Conservation (phyloP, 768 basidiomycete genomes). For the Pisolithus microcarpus region DNA sequence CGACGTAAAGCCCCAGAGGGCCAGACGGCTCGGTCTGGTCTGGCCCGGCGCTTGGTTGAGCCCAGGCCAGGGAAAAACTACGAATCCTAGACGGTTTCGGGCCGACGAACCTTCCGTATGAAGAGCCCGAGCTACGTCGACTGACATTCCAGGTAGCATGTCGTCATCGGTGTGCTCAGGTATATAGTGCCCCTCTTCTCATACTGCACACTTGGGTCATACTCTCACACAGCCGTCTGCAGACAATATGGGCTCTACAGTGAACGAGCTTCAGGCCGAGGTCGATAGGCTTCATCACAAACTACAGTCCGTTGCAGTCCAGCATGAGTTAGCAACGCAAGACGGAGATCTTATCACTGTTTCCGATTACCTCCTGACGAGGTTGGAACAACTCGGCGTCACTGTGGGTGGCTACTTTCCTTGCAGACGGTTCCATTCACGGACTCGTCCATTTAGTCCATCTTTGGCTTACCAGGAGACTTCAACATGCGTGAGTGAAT, state of each 20-base stretch:
- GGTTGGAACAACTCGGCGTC: constrained; percentile 59
- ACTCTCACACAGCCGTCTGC: background rate
- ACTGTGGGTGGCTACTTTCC: constrained; percentile 32
- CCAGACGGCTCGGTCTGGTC: too few species aligned
- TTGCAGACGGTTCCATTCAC: background rate
- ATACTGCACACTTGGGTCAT: too few species aligned
- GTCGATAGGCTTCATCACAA: constrained; percentile 41
- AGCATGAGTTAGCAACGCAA: constrained; percentile 15
- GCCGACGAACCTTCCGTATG: too few species aligned
- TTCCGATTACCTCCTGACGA: constrained; percentile 53
- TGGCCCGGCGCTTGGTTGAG: too few species aligned
- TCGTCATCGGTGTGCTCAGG: too few species aligned
- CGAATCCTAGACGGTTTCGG: too few species aligned
- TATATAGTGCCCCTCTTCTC: too few species aligned
- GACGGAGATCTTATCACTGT: constrained; percentile 41
- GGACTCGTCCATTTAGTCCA: constrained; percentile 37
- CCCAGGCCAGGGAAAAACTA: too few species aligned
- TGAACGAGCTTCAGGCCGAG: constrained; percentile 34
- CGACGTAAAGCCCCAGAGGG: too few species aligned
- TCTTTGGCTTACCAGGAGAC: constrained; percentile 87
- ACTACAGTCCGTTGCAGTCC: constrained; percentile 33
- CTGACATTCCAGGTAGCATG: too few species aligned
- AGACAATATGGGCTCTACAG: constrained; percentile 10
- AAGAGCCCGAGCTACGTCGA: too few species aligned
- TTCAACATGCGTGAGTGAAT: constrained; percentile 56